A percentile compares a stretch with the other conserved stretches of the same genome.
These are phyloP conservation scores for Hamiltosporidium tvaerminnensis DNA, from an alignment of 371 early-diverging fungal species.

Conservation along the genomic window DNA sequence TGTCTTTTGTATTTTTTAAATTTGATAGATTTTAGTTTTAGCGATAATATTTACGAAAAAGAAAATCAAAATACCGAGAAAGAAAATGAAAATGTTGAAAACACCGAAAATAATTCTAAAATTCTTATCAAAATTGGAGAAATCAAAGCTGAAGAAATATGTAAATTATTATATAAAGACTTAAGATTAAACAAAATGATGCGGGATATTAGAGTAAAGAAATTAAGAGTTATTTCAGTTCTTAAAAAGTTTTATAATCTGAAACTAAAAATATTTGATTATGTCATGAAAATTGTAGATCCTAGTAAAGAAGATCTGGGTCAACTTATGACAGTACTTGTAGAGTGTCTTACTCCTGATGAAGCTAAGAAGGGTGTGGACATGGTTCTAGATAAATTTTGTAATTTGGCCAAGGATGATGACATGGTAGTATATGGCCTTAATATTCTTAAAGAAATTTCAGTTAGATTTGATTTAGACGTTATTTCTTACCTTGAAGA, in stretches of 20 bases:
- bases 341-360: background rate
- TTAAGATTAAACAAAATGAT: background rate
- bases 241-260: background rate
- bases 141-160: background rate
- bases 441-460: slow-evolving; percentile 31
- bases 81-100: background rate
- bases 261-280: background rate
- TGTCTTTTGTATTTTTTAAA: background rate
- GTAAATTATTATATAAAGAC: background rate
- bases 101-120: background rate
- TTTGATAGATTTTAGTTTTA: background rate
- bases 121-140: background rate
- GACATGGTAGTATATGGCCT: slow-evolving; percentile 44
- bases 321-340: background rate
- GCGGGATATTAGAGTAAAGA: background rate
- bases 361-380: background rate
- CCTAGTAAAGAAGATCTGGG: slow-evolving; percentile 1
- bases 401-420: slow-evolving; percentile 41
- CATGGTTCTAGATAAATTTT: slow-evolving; percentile 20
- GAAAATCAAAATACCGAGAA: background rate
- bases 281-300: background rate
- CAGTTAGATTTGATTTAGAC: slow-evolving; percentile 19
- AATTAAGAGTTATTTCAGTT: background rate
- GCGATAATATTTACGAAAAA: background rate
- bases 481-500: background rate